Percentiles rank a stretch among this genome's conserved stretches.
These are phyloP conservation scores for Gossypium aridum DNA, from an alignment of 441 rosid species.

Conservation along the genomic window DNA sequence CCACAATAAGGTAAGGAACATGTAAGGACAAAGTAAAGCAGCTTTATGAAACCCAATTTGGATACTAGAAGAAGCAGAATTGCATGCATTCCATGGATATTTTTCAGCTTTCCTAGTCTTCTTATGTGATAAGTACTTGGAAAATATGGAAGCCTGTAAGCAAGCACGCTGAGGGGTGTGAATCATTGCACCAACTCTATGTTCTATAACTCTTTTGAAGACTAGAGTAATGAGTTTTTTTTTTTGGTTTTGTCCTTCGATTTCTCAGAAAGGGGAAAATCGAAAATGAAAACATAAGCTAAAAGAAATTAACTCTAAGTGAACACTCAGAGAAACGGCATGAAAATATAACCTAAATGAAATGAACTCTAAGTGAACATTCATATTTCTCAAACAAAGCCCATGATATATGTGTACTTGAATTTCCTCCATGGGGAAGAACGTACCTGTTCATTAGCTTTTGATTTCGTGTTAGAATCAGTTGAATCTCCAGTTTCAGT, in stretches of 20 bases:
- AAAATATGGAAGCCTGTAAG: background rate
- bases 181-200: background rate
- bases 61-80: background rate
- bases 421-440: background rate
- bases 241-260: background rate
- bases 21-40: background rate
- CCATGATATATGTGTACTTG: background rate
- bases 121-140: background rate
- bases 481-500: slow-evolving; percentile 50
- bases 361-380: background rate
- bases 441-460: slow-evolving; percentile 57
- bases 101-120: background rate
- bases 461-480: slow-evolving; percentile 28
- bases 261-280: background rate
- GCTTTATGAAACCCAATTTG: background rate
- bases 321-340: background rate
- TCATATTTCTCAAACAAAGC: background rate
- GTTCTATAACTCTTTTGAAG: background rate
- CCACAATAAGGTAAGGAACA: background rate
- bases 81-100: background rate
- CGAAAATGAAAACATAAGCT: background rate
- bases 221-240: background rate
- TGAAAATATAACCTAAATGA: background rate
- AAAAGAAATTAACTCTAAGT: background rate
- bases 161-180: background rate